Conservation (phyloP, 176 grass and related monocot genomes). For the Rhynchospora tenuis region DNA sequence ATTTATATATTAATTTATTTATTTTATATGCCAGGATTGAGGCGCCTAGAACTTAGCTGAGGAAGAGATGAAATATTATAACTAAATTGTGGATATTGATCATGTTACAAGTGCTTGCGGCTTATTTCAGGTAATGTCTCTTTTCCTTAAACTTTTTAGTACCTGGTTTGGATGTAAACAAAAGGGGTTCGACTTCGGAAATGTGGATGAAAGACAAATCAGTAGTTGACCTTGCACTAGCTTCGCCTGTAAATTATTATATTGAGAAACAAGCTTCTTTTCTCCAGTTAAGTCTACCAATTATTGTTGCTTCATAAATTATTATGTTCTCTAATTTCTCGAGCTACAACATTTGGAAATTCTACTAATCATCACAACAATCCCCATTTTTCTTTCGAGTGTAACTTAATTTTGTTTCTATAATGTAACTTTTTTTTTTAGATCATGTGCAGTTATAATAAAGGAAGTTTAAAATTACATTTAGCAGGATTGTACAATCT, state of each 20-base stretch:
- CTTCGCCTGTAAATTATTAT: constrained; percentile 93
- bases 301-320: constrained; percentile 9
- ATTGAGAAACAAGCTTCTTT: constrained; percentile 93
- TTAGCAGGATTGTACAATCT: not conserved
- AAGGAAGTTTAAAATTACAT: constrained; percentile 4
- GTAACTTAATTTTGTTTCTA: constrained; percentile 4
- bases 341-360: not conserved
- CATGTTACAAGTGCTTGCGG: too few species aligned
- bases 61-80: too few species aligned
- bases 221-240: constrained; percentile 84
- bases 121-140: too few species aligned
- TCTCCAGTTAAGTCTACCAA: constrained; percentile 72
- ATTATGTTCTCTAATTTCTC: not conserved
- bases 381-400: not conserved
- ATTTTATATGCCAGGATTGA: too few species aligned
- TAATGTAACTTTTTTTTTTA: not conserved
- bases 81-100: too few species aligned
- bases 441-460: not conserved
- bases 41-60: too few species aligned
- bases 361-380: not conserved
- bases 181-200: too few species aligned
- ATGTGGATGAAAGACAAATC: too few species aligned
- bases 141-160: too few species aligned
- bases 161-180: too few species aligned
- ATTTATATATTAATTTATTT: too few species aligned